These are phyloP conservation scores for Phytophthora europaea DNA, from an alignment of 352 stramenopile genomes.

Conservation along the genomic window DNA sequence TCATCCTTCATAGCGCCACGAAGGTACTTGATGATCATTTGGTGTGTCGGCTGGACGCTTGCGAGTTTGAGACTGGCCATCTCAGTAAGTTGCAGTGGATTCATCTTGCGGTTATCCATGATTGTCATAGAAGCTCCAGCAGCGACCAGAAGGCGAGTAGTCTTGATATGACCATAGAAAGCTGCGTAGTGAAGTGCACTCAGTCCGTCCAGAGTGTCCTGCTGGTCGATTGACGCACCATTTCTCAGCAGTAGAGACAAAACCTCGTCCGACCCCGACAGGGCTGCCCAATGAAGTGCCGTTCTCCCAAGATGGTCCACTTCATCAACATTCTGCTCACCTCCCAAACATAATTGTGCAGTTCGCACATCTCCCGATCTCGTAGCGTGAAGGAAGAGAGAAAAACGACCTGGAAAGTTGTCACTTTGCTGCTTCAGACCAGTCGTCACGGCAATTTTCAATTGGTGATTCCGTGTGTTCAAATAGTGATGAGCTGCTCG, in stretches of 20 bases:
- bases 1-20: conserved; percentile 80
- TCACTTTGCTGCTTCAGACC: conserved; percentile 27
- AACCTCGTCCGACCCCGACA: conserved; percentile 69
- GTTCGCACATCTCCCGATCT: conserved; percentile 55
- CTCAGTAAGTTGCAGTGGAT: conserved; percentile 75
- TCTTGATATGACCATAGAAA: conserved; percentile 84
- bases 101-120: conserved; percentile 71
- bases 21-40: conserved; percentile 89
- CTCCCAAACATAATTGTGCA: conserved; percentile 67
- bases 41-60: conserved; percentile 84
- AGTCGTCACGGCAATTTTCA: conserved; percentile 68
- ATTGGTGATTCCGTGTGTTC: conserved; percentile 41
- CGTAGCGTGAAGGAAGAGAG: conserved; percentile 72
- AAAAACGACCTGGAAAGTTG: conserved; percentile 64
- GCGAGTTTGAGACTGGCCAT: conserved; percentile 81
- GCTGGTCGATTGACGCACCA: conserved; percentile 72
- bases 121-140: conserved; percentile 63
- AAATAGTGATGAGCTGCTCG: conserved; percentile 69
- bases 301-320: conserved; percentile 69
- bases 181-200: conserved; percentile 78
- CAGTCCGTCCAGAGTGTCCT: conserved; percentile 64
- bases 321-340: conserved; percentile 71
- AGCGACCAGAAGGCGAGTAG: conserved; percentile 64
- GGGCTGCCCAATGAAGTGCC: conserved; percentile 73
- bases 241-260: conserved; percentile 70